These are phyloP conservation scores for Eucalyptus caleyi DNA, from an alignment of 345 rosid genomes.

Conservation along the genomic window DNA sequence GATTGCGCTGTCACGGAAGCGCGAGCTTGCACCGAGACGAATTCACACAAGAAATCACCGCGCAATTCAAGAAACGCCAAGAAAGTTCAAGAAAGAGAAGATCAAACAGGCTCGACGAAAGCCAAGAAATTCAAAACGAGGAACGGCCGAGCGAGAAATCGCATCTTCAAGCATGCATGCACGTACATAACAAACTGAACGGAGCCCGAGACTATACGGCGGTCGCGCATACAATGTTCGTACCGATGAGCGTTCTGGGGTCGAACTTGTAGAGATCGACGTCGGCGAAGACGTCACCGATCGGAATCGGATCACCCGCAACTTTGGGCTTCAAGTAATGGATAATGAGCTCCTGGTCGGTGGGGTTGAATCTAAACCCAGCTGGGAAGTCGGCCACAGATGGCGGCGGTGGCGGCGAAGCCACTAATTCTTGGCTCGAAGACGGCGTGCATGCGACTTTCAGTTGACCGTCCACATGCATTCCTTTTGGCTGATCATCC, in stretches of 20 bases:
- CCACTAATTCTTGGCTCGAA: neutral
- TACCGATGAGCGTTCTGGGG: neutral
- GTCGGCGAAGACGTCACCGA: neutral
- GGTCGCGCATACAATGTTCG: neutral
- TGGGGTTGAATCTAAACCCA: neutral
- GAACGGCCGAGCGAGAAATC: neutral
- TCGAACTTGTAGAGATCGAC: neutral
- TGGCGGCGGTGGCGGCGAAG: neutral
- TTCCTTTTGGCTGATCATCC: neutral
- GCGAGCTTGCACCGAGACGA: neutral
- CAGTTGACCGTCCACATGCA: neutral
- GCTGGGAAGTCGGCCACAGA: neutral
- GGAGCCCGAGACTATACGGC: neutral
- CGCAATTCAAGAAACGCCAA: neutral
- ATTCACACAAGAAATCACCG: neutral
- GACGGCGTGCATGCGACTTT: neutral
- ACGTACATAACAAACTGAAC: neutral
- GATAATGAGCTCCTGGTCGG: neutral
- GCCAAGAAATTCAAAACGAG: neutral
- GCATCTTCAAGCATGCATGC: neutral
- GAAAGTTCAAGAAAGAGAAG: neutral
- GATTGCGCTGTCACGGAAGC: neutral
- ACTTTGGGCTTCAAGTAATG: neutral
- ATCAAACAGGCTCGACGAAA: neutral
- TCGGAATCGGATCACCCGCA: neutral